phyloP scores from a whole-genome alignment of 2,329 filamentous ascomycete species.

The Beauveria sp. region DNA sequence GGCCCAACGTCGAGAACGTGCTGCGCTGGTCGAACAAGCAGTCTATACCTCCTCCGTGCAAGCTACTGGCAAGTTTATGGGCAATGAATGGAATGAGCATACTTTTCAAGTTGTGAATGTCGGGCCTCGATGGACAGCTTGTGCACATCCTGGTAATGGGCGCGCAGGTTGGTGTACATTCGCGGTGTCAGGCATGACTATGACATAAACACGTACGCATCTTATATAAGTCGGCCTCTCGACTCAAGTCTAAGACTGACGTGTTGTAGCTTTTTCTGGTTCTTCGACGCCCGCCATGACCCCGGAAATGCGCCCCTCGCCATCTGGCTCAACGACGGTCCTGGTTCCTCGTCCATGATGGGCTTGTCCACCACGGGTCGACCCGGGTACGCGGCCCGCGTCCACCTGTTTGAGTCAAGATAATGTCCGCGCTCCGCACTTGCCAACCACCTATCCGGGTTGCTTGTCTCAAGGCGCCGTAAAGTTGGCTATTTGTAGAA shows the following conservation, averaged over 20 bases:
- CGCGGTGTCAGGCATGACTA: slow-evolving; percentile 27
- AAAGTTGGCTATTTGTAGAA: not conserved
- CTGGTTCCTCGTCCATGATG: slow-evolving; percentile 53
- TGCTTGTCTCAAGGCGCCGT: not conserved
- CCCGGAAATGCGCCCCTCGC: slow-evolving; percentile 36
- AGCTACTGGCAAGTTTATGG: too few relatives aligned
- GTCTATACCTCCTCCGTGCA: too few relatives aligned
- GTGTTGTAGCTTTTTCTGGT: slow-evolving; percentile 37
- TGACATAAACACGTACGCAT: slow-evolving; percentile 37
- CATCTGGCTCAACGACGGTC: slow-evolving; percentile 61
- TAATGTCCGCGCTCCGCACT: not conserved
- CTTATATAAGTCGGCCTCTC: too few relatives aligned
- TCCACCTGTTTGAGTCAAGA: not conserved
- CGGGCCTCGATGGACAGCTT: too few relatives aligned
- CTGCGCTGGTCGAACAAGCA: too few relatives aligned
- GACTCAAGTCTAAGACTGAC: not conserved
- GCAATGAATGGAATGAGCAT: too few relatives aligned
- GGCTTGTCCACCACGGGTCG: slow-evolving; percentile 32
- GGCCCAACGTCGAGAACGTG: too few relatives aligned
- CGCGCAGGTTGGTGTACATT: too few relatives aligned
- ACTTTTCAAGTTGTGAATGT: too few relatives aligned
- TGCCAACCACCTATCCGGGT: not conserved
- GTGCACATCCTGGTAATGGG: too few relatives aligned
- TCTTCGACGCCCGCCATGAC: slow-evolving; percentile 38
- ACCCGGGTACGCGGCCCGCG: not conserved